phyloP scores from a whole-genome alignment of 1,139 yeast species.

The Ashbya aceris region DNA sequence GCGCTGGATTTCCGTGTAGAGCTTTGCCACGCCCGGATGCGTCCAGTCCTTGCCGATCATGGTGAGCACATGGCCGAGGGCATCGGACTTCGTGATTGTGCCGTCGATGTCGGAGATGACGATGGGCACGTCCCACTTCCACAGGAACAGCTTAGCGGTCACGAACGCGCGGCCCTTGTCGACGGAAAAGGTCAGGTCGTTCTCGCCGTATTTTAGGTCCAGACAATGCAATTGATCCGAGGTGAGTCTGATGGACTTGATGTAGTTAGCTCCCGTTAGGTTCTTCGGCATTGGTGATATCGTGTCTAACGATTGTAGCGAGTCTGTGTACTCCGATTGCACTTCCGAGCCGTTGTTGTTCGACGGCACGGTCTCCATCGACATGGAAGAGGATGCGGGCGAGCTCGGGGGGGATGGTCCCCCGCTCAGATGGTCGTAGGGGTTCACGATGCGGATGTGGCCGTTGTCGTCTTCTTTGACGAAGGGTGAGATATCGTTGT shows the following conservation, averaged over 20 bases:
- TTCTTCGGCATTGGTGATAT: slow-evolving; percentile 7
- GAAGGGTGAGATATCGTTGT: slow-evolving; percentile 39
- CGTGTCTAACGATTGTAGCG: slow-evolving; percentile 10
- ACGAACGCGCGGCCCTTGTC: slow-evolving; percentile 76
- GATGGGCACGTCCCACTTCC: slow-evolving; percentile 81
- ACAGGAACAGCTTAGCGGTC: slow-evolving; percentile 63
- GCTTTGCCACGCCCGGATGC: slow-evolving; percentile 87
- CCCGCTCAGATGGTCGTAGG: slow-evolving; percentile 28
- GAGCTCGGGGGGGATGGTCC: slow-evolving; percentile 21
- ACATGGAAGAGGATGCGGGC: slow-evolving; percentile 19
- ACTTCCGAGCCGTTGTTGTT: slow-evolving; percentile 9
- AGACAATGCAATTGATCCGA: slow-evolving; percentile 78
- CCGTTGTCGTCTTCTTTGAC: slow-evolving; percentile 63
- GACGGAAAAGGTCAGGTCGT: slow-evolving; percentile 68
- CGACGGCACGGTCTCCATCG: slow-evolving; percentile 8
- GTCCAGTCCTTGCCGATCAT: slow-evolving; percentile 98
- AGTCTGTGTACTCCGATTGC: slow-evolving; percentile 12
- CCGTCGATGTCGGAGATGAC: slow-evolving; percentile 98
- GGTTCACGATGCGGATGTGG: slow-evolving; percentile 51
- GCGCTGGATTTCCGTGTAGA: slow-evolving; percentile 72
- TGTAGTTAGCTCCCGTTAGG: slow-evolving; percentile 34
- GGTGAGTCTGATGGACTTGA: slow-evolving; percentile 83
- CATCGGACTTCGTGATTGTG: slow-evolving; percentile 95
- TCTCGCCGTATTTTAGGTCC: slow-evolving; percentile 69
- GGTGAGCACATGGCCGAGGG: slow-evolving; percentile 90